Percentiles rank a stretch among this genome's conserved stretches.
Evolutionary conservation across 2,329 filamentous ascomycete species (phyloP).

Genomic region (Cladophialophora carrionii): DNA sequence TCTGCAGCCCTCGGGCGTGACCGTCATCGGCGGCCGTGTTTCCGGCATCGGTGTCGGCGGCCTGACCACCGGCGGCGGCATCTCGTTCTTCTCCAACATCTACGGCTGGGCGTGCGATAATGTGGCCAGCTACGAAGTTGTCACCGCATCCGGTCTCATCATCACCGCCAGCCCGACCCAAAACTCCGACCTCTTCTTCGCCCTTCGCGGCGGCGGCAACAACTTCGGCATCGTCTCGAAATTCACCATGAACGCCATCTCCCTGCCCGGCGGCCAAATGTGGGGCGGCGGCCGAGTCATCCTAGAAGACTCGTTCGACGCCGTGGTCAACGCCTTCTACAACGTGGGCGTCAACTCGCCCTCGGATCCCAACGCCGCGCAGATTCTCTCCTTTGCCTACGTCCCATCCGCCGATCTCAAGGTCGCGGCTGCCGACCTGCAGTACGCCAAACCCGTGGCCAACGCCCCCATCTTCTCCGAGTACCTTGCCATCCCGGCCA

Average conservation of each 20-base stretch:
- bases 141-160: constrained; percentile 39
- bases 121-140: constrained; percentile 36
- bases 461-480: constrained; percentile 46
- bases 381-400: constrained; percentile 44
- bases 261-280: constrained; percentile 31
- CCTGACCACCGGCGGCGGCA: constrained; percentile 23
- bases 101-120: constrained; percentile 39
- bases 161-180: constrained; percentile 41
- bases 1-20: constrained; percentile 42
- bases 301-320: constrained; percentile 38
- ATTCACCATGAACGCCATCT: constrained; percentile 45
- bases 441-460: constrained; percentile 46
- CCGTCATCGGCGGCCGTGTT: constrained; percentile 44
- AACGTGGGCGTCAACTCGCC: constrained; percentile 41
- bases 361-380: constrained; percentile 44
- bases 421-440: constrained; percentile 44
- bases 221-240: constrained; percentile 48
- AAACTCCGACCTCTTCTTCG: constrained; percentile 48
- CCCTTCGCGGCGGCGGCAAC: constrained; percentile 48
- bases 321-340: constrained; percentile 43
- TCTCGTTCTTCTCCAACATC: constrained; percentile 32
- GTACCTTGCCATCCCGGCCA: constrained; percentile 43
- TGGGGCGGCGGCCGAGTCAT: constrained; percentile 27
- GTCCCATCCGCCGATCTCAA: constrained; percentile 25
- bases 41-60: constrained; percentile 40